Evolutionary conservation across 2,329 filamentous ascomycete species (phyloP).

Genomic region (Colletotrichum euphorbiae): DNA sequence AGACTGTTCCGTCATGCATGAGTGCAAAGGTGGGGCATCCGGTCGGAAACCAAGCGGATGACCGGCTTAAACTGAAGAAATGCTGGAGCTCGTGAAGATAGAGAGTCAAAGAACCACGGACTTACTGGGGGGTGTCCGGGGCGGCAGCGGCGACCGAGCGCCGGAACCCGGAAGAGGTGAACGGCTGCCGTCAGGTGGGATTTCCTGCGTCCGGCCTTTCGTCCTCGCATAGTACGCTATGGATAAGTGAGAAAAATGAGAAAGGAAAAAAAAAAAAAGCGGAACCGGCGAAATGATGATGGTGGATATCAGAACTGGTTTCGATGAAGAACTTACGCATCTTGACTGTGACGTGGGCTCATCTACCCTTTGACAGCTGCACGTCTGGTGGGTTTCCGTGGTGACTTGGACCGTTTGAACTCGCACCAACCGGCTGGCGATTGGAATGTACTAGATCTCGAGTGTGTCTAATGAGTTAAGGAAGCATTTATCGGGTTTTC

Average conservation of each 20-base stretch:
- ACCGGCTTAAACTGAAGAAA: neutral
- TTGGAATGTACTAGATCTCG: conserved; percentile 1
- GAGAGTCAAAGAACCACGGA: conserved; percentile 14
- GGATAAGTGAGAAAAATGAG: conserved; percentile 4
- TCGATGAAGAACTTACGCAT: conserved; percentile 15
- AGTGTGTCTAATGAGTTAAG: neutral
- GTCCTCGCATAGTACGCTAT: conserved; percentile 37
- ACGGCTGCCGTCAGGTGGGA: conserved; percentile 36
- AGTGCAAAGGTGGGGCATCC: neutral
- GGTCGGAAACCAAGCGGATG: neutral
- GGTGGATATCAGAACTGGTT: neutral
- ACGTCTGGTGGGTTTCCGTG: conserved; percentile 1
- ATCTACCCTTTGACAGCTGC: neutral
- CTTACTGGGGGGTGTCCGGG: conserved; percentile 34
- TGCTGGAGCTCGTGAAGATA: neutral
- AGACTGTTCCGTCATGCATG: too few relatives aligned
- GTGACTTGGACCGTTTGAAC: neutral
- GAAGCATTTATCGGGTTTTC: neutral
- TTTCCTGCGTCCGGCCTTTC: conserved; percentile 38
- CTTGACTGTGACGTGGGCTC: neutral
- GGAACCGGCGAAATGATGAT: neutral
- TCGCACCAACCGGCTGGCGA: neutral
- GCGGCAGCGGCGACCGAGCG: conserved; percentile 34
- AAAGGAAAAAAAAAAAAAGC: too few relatives aligned
- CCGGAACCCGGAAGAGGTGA: conserved; percentile 30